Percentiles rank a stretch among this genome's conserved stretches.
Conservation (phyloP, 257 asterid species). For the Nicotiana paniculata region DNA sequence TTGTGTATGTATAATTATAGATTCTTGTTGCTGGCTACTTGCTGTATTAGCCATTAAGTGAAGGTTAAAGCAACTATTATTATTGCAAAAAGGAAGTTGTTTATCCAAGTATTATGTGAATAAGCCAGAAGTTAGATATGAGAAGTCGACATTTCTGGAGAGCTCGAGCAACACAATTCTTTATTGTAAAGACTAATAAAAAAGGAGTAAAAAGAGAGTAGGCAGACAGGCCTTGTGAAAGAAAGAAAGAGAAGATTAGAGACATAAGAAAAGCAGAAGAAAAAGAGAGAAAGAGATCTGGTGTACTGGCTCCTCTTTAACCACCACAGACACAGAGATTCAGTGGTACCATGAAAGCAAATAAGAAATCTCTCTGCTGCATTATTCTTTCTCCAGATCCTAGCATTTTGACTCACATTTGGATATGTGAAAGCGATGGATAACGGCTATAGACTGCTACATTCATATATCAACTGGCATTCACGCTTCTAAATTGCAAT, state of each 20-base stretch:
- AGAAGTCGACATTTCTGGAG: too few relatives aligned
- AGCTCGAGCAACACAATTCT: too few relatives aligned
- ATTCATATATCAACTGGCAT: neutral
- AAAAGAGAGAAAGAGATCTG: neutral
- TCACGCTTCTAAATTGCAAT: too few relatives aligned
- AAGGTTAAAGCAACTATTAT: neutral
- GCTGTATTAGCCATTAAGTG: neutral
- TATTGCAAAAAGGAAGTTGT: neutral
- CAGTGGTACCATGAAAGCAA: neutral
- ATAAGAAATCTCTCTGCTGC: neutral
- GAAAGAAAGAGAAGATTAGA: too few relatives aligned
- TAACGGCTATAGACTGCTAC: neutral
- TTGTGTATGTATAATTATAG: neutral
- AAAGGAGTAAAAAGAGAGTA: neutral
- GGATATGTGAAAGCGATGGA: neutral
- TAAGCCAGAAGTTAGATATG: too few relatives aligned
- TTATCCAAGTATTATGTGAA: neutral
- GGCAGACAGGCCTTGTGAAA: too few relatives aligned
- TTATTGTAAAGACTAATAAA: neutral
- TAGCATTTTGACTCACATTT: neutral
- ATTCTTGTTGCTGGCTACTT: neutral
- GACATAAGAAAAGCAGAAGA: neutral
- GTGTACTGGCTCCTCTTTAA: conserved; percentile 7
- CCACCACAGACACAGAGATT: neutral
- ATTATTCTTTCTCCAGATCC: neutral